These are phyloP conservation scores for Diaporthe longicolla DNA, from an alignment of 2,329 filamentous ascomycete genomes.

Conservation along the genomic window DNA sequence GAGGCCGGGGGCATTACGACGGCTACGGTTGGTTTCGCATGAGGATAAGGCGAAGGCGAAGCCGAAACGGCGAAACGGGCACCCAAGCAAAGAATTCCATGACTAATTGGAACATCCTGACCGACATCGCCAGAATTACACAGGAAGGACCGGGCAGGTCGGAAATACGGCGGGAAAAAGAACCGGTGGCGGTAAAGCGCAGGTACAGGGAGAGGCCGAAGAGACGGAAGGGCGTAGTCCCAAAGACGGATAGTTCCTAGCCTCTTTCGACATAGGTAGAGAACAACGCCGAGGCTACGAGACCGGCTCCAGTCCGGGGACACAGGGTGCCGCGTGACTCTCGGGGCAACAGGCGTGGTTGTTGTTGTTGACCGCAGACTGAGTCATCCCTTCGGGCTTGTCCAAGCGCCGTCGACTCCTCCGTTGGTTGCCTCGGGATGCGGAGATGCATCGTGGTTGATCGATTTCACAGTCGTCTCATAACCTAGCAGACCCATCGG, in stretches of 20 bases:
- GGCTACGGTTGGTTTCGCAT: neutral
- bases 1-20: neutral
- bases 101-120: constrained; percentile 29
- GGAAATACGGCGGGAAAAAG: constrained; percentile 27
- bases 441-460: constrained; percentile 2
- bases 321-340: constrained; percentile 6
- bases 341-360: constrained; percentile 19
- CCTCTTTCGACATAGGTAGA: constrained; percentile 15
- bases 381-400: constrained; percentile 11
- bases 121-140: constrained; percentile 33
- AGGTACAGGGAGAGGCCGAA: constrained; percentile 15
- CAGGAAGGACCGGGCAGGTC: neutral
- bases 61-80: neutral
- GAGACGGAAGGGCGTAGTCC: constrained; percentile 26
- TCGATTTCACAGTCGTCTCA: constrained; percentile 18
- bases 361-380: constrained; percentile 11
- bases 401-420: neutral
- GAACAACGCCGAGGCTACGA: constrained; percentile 9
- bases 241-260: constrained; percentile 24
- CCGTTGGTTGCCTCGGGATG: neutral
- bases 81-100: constrained; percentile 9
- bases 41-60: neutral
- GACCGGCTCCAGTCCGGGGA: neutral
- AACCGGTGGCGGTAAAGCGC: constrained; percentile 5
- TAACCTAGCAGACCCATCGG: constrained; percentile 17